Evolutionary conservation across 192 early-diverging fungal genomes (phyloP).

Genomic region (Backusella tarrabulga): DNA sequence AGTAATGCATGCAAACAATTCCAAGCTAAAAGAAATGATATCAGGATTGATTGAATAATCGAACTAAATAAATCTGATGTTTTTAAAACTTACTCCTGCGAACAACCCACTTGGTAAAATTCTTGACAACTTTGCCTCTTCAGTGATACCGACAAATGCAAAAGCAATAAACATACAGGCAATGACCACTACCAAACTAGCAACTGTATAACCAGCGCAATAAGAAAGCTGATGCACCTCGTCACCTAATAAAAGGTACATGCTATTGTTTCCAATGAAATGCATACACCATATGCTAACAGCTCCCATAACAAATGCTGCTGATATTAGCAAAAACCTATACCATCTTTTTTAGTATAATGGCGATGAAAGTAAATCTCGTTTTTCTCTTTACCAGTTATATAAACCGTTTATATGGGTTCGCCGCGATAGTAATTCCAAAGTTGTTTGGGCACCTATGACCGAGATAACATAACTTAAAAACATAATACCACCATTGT

Average conservation of each 20-base stretch:
- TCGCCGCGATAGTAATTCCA: conserved; percentile 39
- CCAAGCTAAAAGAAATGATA: conserved; percentile 19
- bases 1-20: conserved; percentile 40
- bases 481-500: conserved; percentile 30
- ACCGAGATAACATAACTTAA: conserved; percentile 37
- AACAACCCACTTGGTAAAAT: conserved; percentile 36
- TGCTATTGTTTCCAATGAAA: conserved; percentile 42
- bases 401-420: conserved; percentile 30
- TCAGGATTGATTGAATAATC: neutral
- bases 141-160: conserved; percentile 30
- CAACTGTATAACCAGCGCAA: conserved; percentile 29
- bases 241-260: conserved; percentile 15
- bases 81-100: conserved; percentile 28
- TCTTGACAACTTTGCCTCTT: conserved; percentile 29
- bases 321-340: conserved; percentile 33
- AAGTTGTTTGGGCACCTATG: conserved; percentile 38
- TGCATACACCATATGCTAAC: conserved; percentile 46
- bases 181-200: conserved; percentile 31
- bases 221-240: conserved; percentile 28
- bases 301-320: conserved; percentile 41
- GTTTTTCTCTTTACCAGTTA: conserved; percentile 25
- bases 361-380: neutral
- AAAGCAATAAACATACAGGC: conserved; percentile 36
- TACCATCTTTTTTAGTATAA: neutral
- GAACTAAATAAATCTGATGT: neutral